Percentiles rank a stretch among this genome's conserved stretches.
Evolutionary conservation across 768 basidiomycete genomes (phyloP).

Genomic region (Pleurotus tuoliensis): DNA sequence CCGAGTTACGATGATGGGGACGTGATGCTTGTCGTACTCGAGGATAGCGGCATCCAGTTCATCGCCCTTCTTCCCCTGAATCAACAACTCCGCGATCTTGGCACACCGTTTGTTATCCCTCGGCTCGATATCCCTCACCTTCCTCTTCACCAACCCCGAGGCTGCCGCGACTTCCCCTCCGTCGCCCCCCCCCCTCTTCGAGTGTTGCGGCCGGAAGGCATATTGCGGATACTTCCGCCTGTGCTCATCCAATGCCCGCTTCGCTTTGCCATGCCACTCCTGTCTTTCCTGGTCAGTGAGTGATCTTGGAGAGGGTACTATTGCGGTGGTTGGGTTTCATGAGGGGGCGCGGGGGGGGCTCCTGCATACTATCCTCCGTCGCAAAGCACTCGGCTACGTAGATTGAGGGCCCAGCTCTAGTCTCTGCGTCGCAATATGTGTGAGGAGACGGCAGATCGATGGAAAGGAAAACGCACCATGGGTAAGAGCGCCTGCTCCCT

Average conservation of each 20-base stretch:
- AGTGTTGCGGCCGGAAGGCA: slow-evolving; percentile 62
- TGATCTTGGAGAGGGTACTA: slow-evolving; percentile 63
- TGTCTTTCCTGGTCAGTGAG: slow-evolving; percentile 68
- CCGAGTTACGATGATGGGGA: slow-evolving; percentile 62
- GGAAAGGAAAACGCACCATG: too few relatives aligned
- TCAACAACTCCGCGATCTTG: slow-evolving; percentile 65
- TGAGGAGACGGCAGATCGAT: too few relatives aligned
- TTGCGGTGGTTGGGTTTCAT: slow-evolving; percentile 36
- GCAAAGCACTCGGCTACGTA: too few relatives aligned
- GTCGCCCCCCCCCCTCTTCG: slow-evolving; percentile 26
- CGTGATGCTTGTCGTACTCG: slow-evolving; percentile 49
- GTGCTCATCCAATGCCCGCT: slow-evolving; percentile 67
- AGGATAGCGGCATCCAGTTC: slow-evolving; percentile 54
- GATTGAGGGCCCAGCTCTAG: too few relatives aligned
- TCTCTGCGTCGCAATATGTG: too few relatives aligned
- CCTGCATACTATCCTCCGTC: too few relatives aligned
- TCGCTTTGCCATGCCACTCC: slow-evolving; percentile 74
- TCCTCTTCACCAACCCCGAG: slow-evolving; percentile 42
- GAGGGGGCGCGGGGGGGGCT: not conserved
- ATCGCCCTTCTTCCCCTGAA: slow-evolving; percentile 56
- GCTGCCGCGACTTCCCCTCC: not conserved
- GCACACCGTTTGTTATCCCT: slow-evolving; percentile 63
- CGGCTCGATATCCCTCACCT: slow-evolving; percentile 55
- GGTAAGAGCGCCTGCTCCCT: too few relatives aligned
- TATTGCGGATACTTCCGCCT: slow-evolving; percentile 72